These are phyloP conservation scores for Fistulinella cinereoalba DNA, from an alignment of 1,284 basidiomycete genomes.

Conservation along the genomic window DNA sequence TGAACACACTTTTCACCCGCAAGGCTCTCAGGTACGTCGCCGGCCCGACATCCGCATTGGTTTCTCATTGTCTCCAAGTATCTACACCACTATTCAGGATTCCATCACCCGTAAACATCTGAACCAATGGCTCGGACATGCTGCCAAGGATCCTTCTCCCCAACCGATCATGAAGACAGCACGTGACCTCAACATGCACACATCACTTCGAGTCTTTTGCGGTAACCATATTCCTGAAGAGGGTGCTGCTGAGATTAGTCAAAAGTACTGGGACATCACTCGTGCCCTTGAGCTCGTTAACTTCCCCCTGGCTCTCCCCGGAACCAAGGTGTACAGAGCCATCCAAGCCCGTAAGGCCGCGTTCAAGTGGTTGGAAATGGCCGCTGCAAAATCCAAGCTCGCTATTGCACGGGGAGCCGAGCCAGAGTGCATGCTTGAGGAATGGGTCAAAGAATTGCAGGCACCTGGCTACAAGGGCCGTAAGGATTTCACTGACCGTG, in stretches of 20 bases:
- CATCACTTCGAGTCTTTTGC: constrained; percentile 93
- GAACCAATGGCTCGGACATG: constrained; percentile 63
- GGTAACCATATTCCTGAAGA: constrained; percentile 85
- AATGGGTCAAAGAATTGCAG: constrained; percentile 82
- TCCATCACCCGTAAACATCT: constrained; percentile 79
- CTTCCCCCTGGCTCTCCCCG: constrained; percentile 94
- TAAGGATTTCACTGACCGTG: constrained; percentile 87
- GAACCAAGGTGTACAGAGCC: constrained; percentile 95
- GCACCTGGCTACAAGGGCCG: constrained; percentile 73
- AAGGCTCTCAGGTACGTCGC: constrained; percentile 76
- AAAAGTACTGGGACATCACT: constrained; percentile 97
- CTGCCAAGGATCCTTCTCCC: constrained; percentile 48
- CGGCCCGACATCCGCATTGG: not conserved
- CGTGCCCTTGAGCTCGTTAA: constrained; percentile 96
- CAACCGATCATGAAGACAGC: constrained; percentile 86
- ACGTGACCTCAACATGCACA: constrained; percentile 96
- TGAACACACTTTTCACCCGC: constrained; percentile 93
- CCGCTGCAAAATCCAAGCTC: constrained; percentile 79
- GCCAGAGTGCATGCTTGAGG: constrained; percentile 89
- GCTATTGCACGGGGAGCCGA: constrained; percentile 82
- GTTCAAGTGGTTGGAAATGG: constrained; percentile 80
- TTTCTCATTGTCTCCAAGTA: constrained; percentile 43
- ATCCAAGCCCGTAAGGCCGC: constrained; percentile 91
- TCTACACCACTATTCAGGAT: constrained; percentile 90
- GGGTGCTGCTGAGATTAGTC: constrained; percentile 78